Evolutionary conservation across 2,329 filamentous ascomycete species (phyloP).

Genomic region (Calycina herbarum): DNA sequence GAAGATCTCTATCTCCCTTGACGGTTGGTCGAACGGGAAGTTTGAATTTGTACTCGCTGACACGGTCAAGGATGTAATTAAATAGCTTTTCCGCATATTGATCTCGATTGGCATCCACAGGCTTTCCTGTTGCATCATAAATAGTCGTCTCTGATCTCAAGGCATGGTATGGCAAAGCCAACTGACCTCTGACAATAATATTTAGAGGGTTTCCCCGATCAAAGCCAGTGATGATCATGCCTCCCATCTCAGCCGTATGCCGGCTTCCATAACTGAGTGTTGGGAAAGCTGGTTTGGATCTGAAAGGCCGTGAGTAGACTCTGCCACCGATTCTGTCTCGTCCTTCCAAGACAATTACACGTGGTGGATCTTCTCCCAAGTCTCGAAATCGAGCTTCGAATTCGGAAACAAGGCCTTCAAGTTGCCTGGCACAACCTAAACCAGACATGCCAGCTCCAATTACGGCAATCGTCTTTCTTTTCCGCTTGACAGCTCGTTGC

Average conservation of each 20-base stretch:
- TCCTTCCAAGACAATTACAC: conserved; percentile 81
- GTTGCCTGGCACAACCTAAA: conserved; percentile 84
- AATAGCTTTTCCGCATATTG: conserved; percentile 86
- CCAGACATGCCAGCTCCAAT: conserved; percentile 95
- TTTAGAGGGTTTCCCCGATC: conserved; percentile 94
- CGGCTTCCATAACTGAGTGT: conserved; percentile 55
- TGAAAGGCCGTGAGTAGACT: conserved; percentile 78
- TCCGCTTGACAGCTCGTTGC: conserved; percentile 43
- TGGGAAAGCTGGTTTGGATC: conserved; percentile 58
- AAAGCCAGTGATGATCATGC: conserved; percentile 97
- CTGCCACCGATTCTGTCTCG: conserved; percentile 84
- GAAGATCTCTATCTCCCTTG: conserved; percentile 78
- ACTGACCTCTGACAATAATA: conserved; percentile 83
- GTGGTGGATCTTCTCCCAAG: conserved; percentile 66
- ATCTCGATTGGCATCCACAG: conserved; percentile 78
- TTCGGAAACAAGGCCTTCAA: conserved; percentile 83
- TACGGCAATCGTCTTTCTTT: conserved; percentile 75
- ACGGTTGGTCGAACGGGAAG: conserved; percentile 67
- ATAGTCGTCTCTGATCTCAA: conserved; percentile 80
- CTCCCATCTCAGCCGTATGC: conserved; percentile 92
- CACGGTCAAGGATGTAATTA: conserved; percentile 90
- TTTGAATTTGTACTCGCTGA: conserved; percentile 87
- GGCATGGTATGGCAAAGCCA: conserved; percentile 82
- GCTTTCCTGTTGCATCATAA: conserved; percentile 77
- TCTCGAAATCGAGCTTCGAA: conserved; percentile 68